Evolutionary conservation across 129 eudicot genomes (phyloP), one percentile per base, ranked within the genome.

Genomic region (Flaveria brownii): DNA sequence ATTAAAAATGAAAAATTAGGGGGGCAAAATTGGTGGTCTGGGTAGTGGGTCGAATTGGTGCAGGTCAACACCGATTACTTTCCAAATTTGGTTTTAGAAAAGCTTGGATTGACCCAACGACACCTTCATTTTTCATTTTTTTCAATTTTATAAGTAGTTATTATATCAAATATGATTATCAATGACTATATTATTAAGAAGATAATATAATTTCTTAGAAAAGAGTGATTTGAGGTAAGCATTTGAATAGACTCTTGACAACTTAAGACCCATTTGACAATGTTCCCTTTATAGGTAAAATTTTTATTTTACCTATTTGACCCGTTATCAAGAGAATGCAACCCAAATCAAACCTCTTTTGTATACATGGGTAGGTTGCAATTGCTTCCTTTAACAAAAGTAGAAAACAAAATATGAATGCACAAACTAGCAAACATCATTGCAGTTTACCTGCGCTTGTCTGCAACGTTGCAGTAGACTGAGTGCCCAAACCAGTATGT

Each of bases 401-500:
- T 14, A 18, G 25, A 59, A 22, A 22, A 59, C 15, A 22, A 59
- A 22, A 59, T 59, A 59, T 22, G 16, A 62, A 62, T 4, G 17
- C 18, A 28, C 13, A 20, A 43, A 49, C 23, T 10, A 65, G 22
- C 42, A 11, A 45, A 14, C 6, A 23, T 30, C 23, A 16, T 25
- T 60, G 67, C 41, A n/a, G 51, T 77, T 78, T 77, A 88, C 96
- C 93, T 90, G 96, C 78, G 89, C 86, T 72, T 88, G 88, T 78
- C 97, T 86, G 51, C 91, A 83, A n/a, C 82, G 93, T 68, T 88
- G 97, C 78, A 88, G 70, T 72, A 90, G 55, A 74, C 96, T 84
- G 56, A 90, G 82, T 75, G 88, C 96, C 96, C 96, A 90, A 15
- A 89, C 85, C 87, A 90, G 82, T 51, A 90, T 84, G 85, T 90